Evolutionary conservation across 2,329 filamentous ascomycete species (phyloP).

Genomic region (Talaromyces amestolkiae): DNA sequence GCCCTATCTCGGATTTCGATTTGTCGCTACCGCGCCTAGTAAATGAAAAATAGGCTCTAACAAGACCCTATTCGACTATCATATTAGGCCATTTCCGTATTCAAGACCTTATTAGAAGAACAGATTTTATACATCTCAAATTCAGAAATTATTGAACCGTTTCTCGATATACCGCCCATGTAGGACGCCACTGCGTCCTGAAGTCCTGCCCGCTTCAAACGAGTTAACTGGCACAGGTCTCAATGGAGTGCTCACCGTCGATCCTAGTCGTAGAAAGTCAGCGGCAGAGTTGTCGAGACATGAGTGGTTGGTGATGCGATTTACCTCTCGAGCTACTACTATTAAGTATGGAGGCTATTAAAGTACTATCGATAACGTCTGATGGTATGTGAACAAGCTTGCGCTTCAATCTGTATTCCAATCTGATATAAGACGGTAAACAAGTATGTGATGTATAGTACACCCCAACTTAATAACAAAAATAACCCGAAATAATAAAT

Average conservation of each 20-base stretch:
- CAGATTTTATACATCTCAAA: too few species aligned
- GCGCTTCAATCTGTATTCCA: slow-evolving; percentile 7
- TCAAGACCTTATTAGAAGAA: too few species aligned
- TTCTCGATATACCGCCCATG: too few species aligned
- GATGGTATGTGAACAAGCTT: background rate
- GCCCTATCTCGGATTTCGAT: too few species aligned
- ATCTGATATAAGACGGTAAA: background rate
- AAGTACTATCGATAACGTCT: background rate
- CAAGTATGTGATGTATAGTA: background rate
- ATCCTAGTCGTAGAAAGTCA: background rate
- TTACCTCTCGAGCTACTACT: background rate
- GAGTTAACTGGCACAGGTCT: too few species aligned
- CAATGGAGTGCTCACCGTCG: background rate
- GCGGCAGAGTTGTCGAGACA: background rate
- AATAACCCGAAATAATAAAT: background rate
- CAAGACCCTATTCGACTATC: too few species aligned
- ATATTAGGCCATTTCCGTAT: too few species aligned
- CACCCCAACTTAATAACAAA: background rate
- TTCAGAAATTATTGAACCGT: too few species aligned
- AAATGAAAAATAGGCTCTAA: too few species aligned
- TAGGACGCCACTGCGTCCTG: too few species aligned
- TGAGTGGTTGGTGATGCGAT: background rate
- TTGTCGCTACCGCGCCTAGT: too few species aligned
- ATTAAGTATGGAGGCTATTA: background rate
- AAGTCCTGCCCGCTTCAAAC: too few species aligned